These are phyloP conservation scores for Solanum habrochaites DNA, from an alignment of 257 asterid genomes.

Conservation along the genomic window DNA sequence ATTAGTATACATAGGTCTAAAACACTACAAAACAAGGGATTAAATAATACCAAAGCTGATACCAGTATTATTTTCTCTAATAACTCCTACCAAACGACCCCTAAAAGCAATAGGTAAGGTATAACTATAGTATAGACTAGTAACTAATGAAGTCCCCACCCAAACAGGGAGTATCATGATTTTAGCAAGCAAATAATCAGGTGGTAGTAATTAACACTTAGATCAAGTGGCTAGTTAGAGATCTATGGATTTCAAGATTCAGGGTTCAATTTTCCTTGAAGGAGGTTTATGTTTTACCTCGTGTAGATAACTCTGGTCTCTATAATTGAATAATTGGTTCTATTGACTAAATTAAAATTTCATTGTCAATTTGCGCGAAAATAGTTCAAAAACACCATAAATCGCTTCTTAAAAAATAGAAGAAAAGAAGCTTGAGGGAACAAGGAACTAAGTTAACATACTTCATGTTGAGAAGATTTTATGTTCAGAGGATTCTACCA, in stretches of 20 bases:
- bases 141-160: neutral
- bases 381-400: neutral
- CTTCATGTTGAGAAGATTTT: neutral
- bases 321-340: neutral
- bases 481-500: neutral
- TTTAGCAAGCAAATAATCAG: neutral
- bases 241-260: neutral
- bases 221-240: neutral
- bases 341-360: neutral
- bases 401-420: neutral
- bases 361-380: neutral
- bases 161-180: neutral
- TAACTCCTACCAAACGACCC: neutral
- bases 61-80: neutral
- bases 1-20: neutral
- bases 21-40: neutral
- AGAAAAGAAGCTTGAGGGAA: neutral
- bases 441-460: neutral
- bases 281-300: neutral
- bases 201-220: neutral
- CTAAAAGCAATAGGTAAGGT: neutral
- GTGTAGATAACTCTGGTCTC: neutral
- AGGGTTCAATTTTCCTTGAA: neutral
- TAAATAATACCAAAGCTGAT: neutral
- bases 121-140: neutral